Percentiles rank a stretch among this genome's conserved stretches.
These are phyloP conservation scores for Podaxis sp. DNA, from an alignment of 768 basidiomycete species.

Conservation along the genomic window DNA sequence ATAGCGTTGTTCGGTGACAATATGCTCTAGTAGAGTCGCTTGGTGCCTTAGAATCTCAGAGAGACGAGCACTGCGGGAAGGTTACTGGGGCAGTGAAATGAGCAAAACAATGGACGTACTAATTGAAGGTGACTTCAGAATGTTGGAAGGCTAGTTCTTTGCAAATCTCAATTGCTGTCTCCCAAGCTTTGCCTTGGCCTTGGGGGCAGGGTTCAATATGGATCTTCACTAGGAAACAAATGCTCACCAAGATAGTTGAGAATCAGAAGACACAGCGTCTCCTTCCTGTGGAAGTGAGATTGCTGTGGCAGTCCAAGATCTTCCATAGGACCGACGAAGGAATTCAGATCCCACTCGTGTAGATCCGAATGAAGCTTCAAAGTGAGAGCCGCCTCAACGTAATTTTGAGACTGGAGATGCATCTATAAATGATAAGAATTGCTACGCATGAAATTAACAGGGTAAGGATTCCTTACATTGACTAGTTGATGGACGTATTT, in stretches of 20 bases:
- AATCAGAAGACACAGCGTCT: conserved; percentile 85
- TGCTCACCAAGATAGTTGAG: conserved; percentile 85
- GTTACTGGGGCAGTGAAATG: conserved; percentile 6
- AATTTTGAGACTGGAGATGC: conserved; percentile 85
- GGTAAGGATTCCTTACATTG: conserved; percentile 50
- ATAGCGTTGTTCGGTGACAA: conserved; percentile 76
- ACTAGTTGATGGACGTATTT: conserved; percentile 96
- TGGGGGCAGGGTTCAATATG: background rate
- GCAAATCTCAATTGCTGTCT: conserved; percentile 89
- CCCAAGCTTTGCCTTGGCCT: conserved; percentile 98
- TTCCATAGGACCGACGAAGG: conserved; percentile 83
- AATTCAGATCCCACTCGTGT: conserved; percentile 83
- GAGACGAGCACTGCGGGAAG: conserved; percentile 57
- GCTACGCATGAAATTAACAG: background rate
- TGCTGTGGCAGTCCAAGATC: conserved; percentile 89
- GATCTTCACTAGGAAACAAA: background rate
- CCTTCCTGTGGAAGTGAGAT: conserved; percentile 91
- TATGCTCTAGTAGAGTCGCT: conserved; percentile 83
- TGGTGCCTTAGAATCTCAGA: conserved; percentile 85
- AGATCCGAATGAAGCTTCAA: conserved; percentile 92
- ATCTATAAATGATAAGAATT: conserved; percentile 44
- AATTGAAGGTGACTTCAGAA: conserved; percentile 85
- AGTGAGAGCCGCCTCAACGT: conserved; percentile 90
- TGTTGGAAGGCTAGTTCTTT: conserved; percentile 90
- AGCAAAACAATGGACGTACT: conserved; percentile 43